phyloP scores from a whole-genome alignment of 805 yeast genomes.

The Teunomyces aglyptinius region DNA sequence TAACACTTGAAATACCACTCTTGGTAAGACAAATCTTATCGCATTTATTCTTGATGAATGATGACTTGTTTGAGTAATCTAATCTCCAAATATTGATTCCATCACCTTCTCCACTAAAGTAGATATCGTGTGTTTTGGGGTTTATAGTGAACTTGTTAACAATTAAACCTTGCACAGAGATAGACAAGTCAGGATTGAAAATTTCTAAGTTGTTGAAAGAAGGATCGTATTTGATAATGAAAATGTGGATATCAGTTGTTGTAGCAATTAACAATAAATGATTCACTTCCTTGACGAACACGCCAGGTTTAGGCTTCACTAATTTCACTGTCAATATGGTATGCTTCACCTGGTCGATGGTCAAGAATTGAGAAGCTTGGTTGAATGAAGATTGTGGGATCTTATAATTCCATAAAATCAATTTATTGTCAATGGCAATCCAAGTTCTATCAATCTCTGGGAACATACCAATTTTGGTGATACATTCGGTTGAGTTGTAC shows the following conservation, averaged over 20 bases:
- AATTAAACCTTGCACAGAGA: conserved; percentile 74
- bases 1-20: conserved; percentile 47
- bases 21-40: conserved; percentile 78
- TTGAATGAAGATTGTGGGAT: conserved; percentile 49
- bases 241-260: conserved; percentile 70
- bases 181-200: conserved; percentile 79
- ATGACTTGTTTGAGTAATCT: conserved; percentile 75
- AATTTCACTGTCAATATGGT: conserved; percentile 73
- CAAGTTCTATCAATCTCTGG: conserved; percentile 80
- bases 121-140: conserved; percentile 70
- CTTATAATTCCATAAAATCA: conserved; percentile 82
- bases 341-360: conserved; percentile 79
- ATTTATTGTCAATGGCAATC: conserved; percentile 78
- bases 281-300: conserved; percentile 76
- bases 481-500: conserved; percentile 61
- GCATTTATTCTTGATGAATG: conserved; percentile 84
- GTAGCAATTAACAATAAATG: conserved; percentile 77
- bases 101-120: conserved; percentile 78
- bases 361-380: conserved; percentile 56
- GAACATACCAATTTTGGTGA: conserved; percentile 78
- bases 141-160: conserved; percentile 61
- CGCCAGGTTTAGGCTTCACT: conserved; percentile 77
- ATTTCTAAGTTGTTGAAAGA: conserved; percentile 54
- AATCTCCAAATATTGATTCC: conserved; percentile 85
- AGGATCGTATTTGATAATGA: conserved; percentile 61